Conservation (phyloP, 371 early-diverging fungal species). For the Caulochytrium protostelioides region DNA sequence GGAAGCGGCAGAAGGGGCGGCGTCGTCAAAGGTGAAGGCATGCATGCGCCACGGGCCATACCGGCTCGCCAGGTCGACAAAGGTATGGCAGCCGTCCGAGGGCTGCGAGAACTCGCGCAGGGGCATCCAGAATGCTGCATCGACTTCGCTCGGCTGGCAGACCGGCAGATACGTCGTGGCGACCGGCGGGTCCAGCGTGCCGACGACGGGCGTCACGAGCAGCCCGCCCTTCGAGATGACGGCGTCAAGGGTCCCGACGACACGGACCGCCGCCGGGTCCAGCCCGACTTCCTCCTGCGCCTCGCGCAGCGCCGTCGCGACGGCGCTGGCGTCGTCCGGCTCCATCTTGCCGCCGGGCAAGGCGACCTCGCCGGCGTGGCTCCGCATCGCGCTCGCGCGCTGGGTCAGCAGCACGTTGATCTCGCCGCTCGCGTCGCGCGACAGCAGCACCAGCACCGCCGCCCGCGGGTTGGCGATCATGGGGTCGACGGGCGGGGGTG, state of each 20-base stretch:
- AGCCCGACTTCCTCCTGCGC: slow-evolving; percentile 13
- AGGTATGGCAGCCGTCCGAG: slow-evolving; percentile 2
- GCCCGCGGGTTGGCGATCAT: slow-evolving; percentile 3
- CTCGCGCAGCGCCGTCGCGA: slow-evolving; percentile 10
- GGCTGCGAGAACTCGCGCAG: slow-evolving; percentile 4
- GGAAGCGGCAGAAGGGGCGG: background rate
- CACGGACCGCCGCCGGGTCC: slow-evolving; percentile 2
- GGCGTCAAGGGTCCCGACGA: slow-evolving; percentile 2
- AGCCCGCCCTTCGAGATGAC: slow-evolving; percentile 3
- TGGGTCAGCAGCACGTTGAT: slow-evolving; percentile 8
- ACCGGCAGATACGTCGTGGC: background rate
- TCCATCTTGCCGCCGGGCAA: slow-evolving; percentile 13
- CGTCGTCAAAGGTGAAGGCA: slow-evolving; percentile 2
- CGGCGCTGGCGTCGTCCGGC: slow-evolving; percentile 2
- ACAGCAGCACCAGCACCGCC: slow-evolving; percentile 9
- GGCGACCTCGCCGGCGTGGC: slow-evolving; percentile 15
- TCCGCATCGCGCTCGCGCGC: slow-evolving; percentile 6
- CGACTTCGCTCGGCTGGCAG: slow-evolving; percentile 10
- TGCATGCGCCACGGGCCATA: slow-evolving; percentile 2
- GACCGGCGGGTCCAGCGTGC: too few species aligned
- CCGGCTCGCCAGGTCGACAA: too few species aligned
- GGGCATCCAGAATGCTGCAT: slow-evolving; percentile 9
- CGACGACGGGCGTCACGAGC: slow-evolving; percentile 8
- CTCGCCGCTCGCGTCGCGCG: background rate
- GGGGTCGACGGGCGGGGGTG: background rate